These are phyloP conservation scores for Monosporascus sp. DNA, from an alignment of 2,329 filamentous ascomycete species.

Conservation along the genomic window DNA sequence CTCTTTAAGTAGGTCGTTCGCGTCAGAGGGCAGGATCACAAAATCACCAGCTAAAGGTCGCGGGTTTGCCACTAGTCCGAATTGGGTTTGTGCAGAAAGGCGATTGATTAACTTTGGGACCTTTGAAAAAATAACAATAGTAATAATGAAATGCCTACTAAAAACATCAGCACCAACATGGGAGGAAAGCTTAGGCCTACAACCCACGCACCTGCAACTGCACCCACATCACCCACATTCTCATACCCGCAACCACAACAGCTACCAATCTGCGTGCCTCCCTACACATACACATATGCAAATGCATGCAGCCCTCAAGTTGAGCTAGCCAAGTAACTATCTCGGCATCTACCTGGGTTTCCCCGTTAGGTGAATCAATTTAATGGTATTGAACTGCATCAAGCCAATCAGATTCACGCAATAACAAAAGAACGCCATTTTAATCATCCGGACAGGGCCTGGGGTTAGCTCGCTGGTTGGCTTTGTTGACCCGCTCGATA, in stretches of 20 bases:
- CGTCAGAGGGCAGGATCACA: constrained; percentile 23
- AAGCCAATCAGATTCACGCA: background rate
- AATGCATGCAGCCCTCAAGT: no score
- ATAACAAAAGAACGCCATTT: no score
- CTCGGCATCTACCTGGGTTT: background rate
- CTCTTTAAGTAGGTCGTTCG: constrained; percentile 28
- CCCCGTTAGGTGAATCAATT: background rate
- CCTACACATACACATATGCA: no score
- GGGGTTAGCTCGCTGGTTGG: no score
- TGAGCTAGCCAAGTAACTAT: background rate
- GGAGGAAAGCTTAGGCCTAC: background rate
- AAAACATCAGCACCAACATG: no score
- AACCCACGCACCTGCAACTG: background rate
- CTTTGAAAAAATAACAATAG: no score
- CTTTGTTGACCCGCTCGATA: no score
- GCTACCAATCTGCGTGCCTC: no score
- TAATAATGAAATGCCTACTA: no score
- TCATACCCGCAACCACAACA: no score
- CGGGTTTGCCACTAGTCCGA: constrained; percentile 17
- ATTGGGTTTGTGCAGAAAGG: constrained; percentile 10
- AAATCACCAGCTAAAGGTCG: constrained; percentile 14
- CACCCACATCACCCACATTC: no score
- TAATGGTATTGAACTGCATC: background rate
- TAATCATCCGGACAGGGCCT: no score
- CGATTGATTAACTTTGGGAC: constrained; percentile 2